These are phyloP conservation scores for Aulographum hederae DNA, from an alignment of 2,329 filamentous ascomycete species.

Conservation along the genomic window DNA sequence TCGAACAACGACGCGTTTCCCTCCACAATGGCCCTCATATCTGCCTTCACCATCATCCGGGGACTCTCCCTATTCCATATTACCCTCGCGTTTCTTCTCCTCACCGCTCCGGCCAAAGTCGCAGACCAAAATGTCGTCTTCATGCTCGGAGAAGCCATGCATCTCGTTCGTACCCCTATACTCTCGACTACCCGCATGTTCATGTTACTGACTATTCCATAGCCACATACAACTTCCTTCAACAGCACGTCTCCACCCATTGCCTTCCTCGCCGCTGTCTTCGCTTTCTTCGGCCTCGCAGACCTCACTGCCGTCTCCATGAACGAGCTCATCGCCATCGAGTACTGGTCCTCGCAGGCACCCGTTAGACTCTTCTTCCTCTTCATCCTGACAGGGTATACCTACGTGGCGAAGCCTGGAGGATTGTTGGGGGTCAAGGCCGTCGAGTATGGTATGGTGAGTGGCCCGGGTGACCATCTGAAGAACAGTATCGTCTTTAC, in stretches of 20 bases:
- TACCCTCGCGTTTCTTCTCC: conserved; percentile 67
- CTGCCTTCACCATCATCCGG: conserved; percentile 63
- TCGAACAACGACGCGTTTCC: too few relatives aligned
- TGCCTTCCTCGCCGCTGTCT: conserved; percentile 48
- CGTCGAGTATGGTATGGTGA: conserved; percentile 8
- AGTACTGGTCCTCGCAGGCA: conserved; percentile 32
- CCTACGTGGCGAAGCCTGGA: conserved; percentile 40
- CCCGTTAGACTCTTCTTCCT: conserved; percentile 49
- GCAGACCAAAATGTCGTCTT: conserved; percentile 67
- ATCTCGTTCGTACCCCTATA: conserved; percentile 39
- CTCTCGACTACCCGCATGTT: conserved; percentile 2
- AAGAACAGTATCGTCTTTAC: conserved; percentile 76
- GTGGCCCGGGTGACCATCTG: conserved; percentile 37
- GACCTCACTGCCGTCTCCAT: conserved; percentile 28
- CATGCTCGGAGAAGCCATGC: conserved; percentile 67
- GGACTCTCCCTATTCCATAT: conserved; percentile 71
- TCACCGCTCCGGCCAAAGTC: conserved; percentile 52
- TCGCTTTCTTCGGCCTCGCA: conserved; percentile 36
- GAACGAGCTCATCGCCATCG: conserved; percentile 20
- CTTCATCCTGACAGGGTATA: conserved; percentile 43
- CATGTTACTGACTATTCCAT: conserved; percentile 4
- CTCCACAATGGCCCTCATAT: conserved; percentile 70
- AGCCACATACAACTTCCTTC: conserved; percentile 52
- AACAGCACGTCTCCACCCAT: conserved; percentile 50
- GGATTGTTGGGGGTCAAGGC: conserved; percentile 22